Evolutionary conservation across 352 stramenopile genomes (phyloP).

Genomic region (Pythium biforme): DNA sequence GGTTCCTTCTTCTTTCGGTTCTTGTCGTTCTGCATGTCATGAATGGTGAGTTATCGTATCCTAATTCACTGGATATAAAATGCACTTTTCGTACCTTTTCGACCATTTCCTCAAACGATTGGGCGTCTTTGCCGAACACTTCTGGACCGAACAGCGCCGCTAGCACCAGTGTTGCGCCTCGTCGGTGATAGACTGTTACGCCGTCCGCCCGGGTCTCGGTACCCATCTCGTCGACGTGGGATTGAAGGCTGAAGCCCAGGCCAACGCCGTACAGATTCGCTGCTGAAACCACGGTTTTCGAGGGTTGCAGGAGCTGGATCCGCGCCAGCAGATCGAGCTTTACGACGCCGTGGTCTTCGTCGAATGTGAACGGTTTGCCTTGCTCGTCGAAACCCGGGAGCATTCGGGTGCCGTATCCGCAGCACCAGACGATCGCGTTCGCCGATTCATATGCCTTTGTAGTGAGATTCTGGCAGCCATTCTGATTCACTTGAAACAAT

Average conservation of each 20-base stretch:
- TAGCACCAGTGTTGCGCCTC: constrained; percentile 69
- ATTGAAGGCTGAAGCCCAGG: constrained; percentile 76
- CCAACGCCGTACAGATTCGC: constrained; percentile 62
- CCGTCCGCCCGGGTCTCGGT: constrained; percentile 72
- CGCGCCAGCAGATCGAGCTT: constrained; percentile 59
- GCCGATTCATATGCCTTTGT: constrained; percentile 69
- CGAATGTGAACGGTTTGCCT: constrained; percentile 42
- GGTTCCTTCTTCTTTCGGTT: constrained; percentile 27
- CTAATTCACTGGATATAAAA: neutral
- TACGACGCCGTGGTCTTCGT: constrained; percentile 60
- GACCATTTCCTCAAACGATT: constrained; percentile 82
- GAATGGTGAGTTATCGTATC: neutral
- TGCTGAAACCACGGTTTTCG: constrained; percentile 8
- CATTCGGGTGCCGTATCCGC: constrained; percentile 74
- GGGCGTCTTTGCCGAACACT: constrained; percentile 54
- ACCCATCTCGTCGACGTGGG: constrained; percentile 78
- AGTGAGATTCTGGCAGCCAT: constrained; percentile 49
- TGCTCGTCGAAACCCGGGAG: constrained; percentile 48
- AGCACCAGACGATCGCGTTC: constrained; percentile 78
- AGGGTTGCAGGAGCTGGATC: constrained; percentile 31
- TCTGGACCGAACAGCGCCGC: constrained; percentile 57
- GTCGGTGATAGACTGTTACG: constrained; percentile 85
- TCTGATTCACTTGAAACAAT: constrained; percentile 68
- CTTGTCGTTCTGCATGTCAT: constrained; percentile 22
- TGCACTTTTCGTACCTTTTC: constrained; percentile 43